Evolutionary conservation across 192 early-diverging fungal species (phyloP).

Genomic region (Entrophospora sp.): DNA sequence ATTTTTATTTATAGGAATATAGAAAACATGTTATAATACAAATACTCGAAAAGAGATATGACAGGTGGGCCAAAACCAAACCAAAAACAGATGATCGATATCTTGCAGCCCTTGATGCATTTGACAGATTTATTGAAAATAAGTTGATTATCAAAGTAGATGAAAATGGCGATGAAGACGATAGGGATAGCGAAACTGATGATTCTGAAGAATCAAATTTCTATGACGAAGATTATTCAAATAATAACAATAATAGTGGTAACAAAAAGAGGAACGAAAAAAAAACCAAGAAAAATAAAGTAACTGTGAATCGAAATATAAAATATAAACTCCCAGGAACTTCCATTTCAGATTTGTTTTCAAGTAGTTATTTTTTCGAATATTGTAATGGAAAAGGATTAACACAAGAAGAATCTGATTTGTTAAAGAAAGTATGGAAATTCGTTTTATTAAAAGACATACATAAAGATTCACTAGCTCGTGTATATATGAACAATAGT

Average conservation of each 20-base stretch:
- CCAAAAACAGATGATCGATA: background rate
- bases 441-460: background rate
- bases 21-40: background rate
- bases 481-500: background rate
- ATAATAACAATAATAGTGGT: background rate
- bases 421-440: background rate
- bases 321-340: background rate
- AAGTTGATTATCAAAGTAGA: background rate
- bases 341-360: background rate
- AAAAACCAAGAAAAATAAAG: too few relatives aligned
- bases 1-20: background rate
- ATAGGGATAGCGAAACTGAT: background rate
- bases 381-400: background rate
- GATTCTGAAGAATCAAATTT: background rate
- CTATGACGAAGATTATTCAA: too few relatives aligned
- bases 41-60: background rate
- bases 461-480: background rate
- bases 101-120: background rate
- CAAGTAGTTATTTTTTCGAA: background rate
- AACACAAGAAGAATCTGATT: background rate
- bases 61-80: constrained; percentile 7
- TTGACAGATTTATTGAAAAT: background rate
- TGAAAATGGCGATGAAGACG: background rate
- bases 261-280: too few relatives aligned
- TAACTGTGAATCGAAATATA: background rate